A percentile compares a stretch with the other conserved stretches of the same genome.
phyloP scores from a whole-genome alignment of 1,139 yeast species.

The Kodamaea anthophila region DNA sequence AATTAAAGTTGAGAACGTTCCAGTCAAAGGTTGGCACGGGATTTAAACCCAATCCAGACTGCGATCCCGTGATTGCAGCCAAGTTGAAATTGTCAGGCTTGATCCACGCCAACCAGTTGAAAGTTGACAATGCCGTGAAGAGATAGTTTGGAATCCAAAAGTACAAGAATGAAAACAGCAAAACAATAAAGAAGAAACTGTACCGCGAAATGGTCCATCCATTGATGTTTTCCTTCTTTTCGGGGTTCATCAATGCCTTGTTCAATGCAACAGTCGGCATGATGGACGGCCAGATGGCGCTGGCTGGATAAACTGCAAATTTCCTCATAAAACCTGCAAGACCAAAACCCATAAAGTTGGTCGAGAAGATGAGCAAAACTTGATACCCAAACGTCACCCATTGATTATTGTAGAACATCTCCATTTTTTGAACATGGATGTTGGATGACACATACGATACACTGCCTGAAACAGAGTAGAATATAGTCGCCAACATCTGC shows the following conservation, averaged over 20 bases:
- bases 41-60: slow-evolving; percentile 14
- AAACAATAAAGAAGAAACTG: slow-evolving; percentile 11
- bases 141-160: slow-evolving; percentile 17
- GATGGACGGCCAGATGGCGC: slow-evolving; percentile 15
- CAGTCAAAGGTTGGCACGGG: slow-evolving; percentile 17
- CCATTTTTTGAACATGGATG: slow-evolving; percentile 14
- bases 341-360: slow-evolving; percentile 19
- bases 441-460: slow-evolving; percentile 12
- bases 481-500: slow-evolving; percentile 18
- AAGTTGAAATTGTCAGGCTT: slow-evolving; percentile 14
- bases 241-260: slow-evolving; percentile 15
- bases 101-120: slow-evolving; percentile 20
- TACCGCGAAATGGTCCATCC: slow-evolving; percentile 18
- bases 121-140: slow-evolving; percentile 12
- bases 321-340: slow-evolving; percentile 18
- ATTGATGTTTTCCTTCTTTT: slow-evolving; percentile 13
- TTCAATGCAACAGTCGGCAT: slow-evolving; percentile 17
- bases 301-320: slow-evolving; percentile 14
- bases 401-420: slow-evolving; percentile 10
- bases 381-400: slow-evolving; percentile 17
- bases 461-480: slow-evolving; percentile 14
- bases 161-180: slow-evolving; percentile 13
- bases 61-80: slow-evolving; percentile 14
- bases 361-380: slow-evolving; percentile 11
- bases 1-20: slow-evolving; percentile 11